These are phyloP conservation scores for Stephanocyclus meneghinianus DNA, from an alignment of 352 stramenopile genomes.

Conservation along the genomic window DNA sequence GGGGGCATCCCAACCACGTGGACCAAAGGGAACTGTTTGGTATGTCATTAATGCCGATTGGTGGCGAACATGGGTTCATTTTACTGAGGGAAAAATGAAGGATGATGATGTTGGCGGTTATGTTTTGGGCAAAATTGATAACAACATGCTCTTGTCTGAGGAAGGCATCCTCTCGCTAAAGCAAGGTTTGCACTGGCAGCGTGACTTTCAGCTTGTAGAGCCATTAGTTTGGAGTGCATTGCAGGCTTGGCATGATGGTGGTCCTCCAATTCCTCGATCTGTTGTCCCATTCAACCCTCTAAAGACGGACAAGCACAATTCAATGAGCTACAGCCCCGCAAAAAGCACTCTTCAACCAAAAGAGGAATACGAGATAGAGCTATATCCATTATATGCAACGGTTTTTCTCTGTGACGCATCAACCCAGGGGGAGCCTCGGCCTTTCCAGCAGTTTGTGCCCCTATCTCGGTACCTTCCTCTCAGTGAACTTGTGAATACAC, in stretches of 20 bases:
- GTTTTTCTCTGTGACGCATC: slow-evolving; percentile 77
- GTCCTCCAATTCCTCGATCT: slow-evolving; percentile 70
- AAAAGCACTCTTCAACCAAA: slow-evolving; percentile 30
- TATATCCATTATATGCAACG: slow-evolving; percentile 80
- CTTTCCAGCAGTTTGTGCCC: slow-evolving; percentile 78
- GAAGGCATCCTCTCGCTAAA: slow-evolving; percentile 73
- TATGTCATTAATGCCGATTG: slow-evolving; percentile 77
- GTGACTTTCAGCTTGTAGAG: slow-evolving; percentile 81
- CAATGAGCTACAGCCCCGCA: slow-evolving; percentile 34
- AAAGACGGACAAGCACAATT: slow-evolving; percentile 19
- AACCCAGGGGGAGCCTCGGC: slow-evolving; percentile 69
- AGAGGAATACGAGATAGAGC: slow-evolving; percentile 78
- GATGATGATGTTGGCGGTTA: slow-evolving; percentile 20
- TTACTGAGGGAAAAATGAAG: slow-evolving; percentile 12
- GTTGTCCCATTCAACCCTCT: slow-evolving; percentile 61
- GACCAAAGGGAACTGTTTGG: slow-evolving; percentile 76
- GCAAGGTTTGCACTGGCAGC: slow-evolving; percentile 64
- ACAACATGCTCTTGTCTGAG: slow-evolving; percentile 67
- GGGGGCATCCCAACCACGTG: slow-evolving; percentile 53
- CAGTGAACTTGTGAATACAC: slow-evolving; percentile 59
- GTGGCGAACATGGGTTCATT: slow-evolving; percentile 37
- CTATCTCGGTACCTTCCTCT: slow-evolving; percentile 71
- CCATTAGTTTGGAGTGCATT: slow-evolving; percentile 78
- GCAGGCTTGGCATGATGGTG: slow-evolving; percentile 82
- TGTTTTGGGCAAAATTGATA: slow-evolving; percentile 72